Percentiles rank a stretch among this genome's conserved stretches.
Conservation (phyloP, 2,329 filamentous ascomycete species). For the Blumeria hordei region DNA sequence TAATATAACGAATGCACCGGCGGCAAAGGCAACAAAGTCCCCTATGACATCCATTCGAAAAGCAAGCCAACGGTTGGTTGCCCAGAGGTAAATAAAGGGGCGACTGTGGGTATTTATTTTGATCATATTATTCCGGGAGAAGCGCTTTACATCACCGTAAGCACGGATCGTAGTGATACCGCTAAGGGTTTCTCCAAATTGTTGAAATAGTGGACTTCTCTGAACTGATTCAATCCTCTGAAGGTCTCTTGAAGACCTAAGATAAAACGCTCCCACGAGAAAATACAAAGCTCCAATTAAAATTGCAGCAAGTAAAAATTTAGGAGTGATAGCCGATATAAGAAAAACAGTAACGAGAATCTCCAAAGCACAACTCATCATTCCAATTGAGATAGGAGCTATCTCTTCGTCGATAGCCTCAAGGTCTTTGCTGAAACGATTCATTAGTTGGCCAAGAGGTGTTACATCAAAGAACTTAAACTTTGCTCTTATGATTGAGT, state of each 20-base stretch:
- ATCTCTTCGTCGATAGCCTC: constrained; percentile 92
- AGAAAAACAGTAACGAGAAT: constrained; percentile 68
- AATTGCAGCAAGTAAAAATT: constrained; percentile 64
- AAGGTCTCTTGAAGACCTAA: constrained; percentile 78
- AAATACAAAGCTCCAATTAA: constrained; percentile 72
- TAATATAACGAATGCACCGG: constrained; percentile 70
- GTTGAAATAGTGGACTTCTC: constrained; percentile 85
- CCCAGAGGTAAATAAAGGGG: constrained; percentile 92
- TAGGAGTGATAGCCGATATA: constrained; percentile 73
- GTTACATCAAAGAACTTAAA: constrained; percentile 98
- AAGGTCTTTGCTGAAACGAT: constrained; percentile 93
- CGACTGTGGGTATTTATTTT: constrained; percentile 79
- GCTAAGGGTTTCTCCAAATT: constrained; percentile 85
- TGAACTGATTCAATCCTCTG: constrained; percentile 90
- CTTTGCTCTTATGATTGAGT: constrained; percentile 60
- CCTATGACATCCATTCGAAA: constrained; percentile 80
- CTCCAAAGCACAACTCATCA: constrained; percentile 37
- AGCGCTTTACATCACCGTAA: constrained; percentile 81
- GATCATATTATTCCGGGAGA: constrained; percentile 71
- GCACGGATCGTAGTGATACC: constrained; percentile 94
- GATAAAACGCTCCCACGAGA: constrained; percentile 65
- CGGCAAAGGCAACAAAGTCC: constrained; percentile 79
- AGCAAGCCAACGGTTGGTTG: constrained; percentile 85
- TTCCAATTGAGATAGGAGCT: constrained; percentile 64
- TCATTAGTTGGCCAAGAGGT: constrained; percentile 88